phyloP scores from a whole-genome alignment of 176 grass and related monocot genomes.

The Phragmites australis region DNA sequence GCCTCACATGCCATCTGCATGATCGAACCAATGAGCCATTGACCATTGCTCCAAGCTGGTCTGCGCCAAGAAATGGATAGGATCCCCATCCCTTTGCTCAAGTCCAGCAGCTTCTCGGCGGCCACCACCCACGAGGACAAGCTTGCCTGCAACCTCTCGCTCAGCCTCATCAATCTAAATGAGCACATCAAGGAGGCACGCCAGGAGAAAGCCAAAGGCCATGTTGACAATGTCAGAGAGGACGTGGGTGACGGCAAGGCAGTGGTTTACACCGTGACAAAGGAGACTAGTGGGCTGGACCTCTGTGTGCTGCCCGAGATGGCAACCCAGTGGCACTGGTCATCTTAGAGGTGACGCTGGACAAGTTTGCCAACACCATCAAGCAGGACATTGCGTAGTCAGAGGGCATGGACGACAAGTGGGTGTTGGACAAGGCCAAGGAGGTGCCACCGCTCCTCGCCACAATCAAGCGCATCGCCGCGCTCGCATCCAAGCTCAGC shows the following conservation, averaged over 20 bases:
- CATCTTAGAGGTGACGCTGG: constrained; percentile 55
- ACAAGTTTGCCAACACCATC: constrained; percentile 57
- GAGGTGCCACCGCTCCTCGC: constrained; percentile 49
- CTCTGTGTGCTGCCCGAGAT: constrained; percentile 41
- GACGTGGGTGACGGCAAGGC: not conserved
- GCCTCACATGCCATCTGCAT: constrained; percentile 9
- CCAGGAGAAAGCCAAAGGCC: not conserved
- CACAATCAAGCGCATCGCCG: constrained; percentile 39
- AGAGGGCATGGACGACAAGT: constrained; percentile 55
- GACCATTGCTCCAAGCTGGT: constrained; percentile 26
- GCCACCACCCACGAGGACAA: constrained; percentile 58
- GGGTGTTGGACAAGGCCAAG: constrained; percentile 22
- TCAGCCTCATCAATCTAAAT: constrained; percentile 62
- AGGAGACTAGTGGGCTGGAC: constrained; percentile 37
- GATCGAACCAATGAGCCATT: constrained; percentile 29
- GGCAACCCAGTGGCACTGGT: constrained; percentile 17
- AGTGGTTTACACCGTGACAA: not conserved
- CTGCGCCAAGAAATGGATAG: constrained; percentile 54
- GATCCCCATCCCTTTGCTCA: constrained; percentile 49
- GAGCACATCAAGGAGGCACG: constrained; percentile 36
- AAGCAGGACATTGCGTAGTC: constrained; percentile 60
- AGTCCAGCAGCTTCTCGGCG: constrained; percentile 85
- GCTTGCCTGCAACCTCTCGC: constrained; percentile 79
- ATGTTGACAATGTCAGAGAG: not conserved
- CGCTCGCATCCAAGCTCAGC: constrained; percentile 38